Evolutionary conservation across 75 land plant genomes (phyloP).

Genomic region (Azolla pinnata): DNA sequence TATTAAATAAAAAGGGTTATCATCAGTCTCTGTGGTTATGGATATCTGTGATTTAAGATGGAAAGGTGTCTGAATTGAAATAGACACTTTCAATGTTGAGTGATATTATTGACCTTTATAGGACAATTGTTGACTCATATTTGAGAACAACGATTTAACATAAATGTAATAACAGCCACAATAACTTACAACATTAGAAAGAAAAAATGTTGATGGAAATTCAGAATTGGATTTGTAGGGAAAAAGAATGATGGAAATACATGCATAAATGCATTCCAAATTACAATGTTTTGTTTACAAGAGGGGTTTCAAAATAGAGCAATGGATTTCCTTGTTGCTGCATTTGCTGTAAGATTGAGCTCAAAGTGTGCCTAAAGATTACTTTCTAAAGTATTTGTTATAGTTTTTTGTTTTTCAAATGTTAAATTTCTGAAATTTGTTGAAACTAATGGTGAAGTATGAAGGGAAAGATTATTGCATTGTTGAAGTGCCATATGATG

Average conservation of each 20-base stretch:
- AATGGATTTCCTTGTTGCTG: constrained; percentile 10
- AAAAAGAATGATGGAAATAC: not conserved
- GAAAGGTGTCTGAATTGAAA: no score
- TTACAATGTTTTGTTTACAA: constrained; percentile 16
- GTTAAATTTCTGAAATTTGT: not conserved
- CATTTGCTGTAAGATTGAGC: constrained; percentile 10
- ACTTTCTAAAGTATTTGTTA: not conserved
- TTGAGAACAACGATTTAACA: no score
- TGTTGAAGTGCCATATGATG: constrained; percentile 10
- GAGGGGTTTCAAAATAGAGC: constrained; percentile 14
- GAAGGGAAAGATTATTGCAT: constrained; percentile 15
- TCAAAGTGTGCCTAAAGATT: not conserved
- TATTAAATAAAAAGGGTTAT: no score
- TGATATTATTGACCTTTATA: no score
- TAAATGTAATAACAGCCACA: no score
- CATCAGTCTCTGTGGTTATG: no score
- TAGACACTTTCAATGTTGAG: no score
- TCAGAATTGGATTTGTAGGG: no score
- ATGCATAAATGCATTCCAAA: constrained; percentile 11
- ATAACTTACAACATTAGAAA: no score
- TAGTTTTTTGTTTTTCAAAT: not conserved
- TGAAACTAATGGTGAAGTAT: not conserved
- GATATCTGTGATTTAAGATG: no score
- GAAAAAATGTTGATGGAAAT: no score
- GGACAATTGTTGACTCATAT: no score